Percentiles rank a stretch among this genome's conserved stretches.
These are phyloP conservation scores for Amaranthus cruentus DNA, from an alignment of 148 eudicot genomes.

Conservation along the genomic window DNA sequence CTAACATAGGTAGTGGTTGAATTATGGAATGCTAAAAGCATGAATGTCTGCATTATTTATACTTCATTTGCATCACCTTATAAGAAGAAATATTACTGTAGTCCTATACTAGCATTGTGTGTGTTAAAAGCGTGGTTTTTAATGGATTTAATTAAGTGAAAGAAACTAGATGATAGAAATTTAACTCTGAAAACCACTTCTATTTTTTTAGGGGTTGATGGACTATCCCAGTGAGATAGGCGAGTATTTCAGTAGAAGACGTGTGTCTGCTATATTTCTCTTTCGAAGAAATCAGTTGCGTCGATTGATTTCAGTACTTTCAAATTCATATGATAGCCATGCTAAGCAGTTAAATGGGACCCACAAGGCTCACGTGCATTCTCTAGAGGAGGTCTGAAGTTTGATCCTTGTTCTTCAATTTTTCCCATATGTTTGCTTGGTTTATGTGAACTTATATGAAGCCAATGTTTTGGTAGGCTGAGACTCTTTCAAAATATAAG, in stretches of 20 bases:
- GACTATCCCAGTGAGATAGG: conserved; percentile 60
- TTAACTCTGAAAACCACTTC: conserved; percentile 6
- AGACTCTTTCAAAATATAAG: conserved; percentile 66
- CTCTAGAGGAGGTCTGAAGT: conserved; percentile 59
- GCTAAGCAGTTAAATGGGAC: conserved; percentile 81
- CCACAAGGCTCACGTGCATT: conserved; percentile 93
- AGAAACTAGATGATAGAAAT: neutral
- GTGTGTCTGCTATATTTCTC: conserved; percentile 71
- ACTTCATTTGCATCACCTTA: neutral
- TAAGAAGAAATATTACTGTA: neutral
- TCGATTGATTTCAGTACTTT: conserved; percentile 82
- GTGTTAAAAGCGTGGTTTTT: neutral
- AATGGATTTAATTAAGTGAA: neutral
- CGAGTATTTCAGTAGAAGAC: conserved; percentile 63
- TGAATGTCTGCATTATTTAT: neutral
- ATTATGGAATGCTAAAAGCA: no score
- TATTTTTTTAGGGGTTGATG: conserved; percentile 59
- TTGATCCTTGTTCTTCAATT: conserved; percentile 7
- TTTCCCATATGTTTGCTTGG: neutral
- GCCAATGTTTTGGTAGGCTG: conserved; percentile 50
- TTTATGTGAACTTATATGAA: neutral
- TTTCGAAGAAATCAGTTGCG: conserved; percentile 82
- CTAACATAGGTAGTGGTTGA: no score
- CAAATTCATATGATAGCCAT: conserved; percentile 69
- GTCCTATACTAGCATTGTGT: neutral